These are phyloP conservation scores for Phlyctochytrium arcticum DNA, from an alignment of 192 early-diverging fungal genomes.

Conservation along the genomic window DNA sequence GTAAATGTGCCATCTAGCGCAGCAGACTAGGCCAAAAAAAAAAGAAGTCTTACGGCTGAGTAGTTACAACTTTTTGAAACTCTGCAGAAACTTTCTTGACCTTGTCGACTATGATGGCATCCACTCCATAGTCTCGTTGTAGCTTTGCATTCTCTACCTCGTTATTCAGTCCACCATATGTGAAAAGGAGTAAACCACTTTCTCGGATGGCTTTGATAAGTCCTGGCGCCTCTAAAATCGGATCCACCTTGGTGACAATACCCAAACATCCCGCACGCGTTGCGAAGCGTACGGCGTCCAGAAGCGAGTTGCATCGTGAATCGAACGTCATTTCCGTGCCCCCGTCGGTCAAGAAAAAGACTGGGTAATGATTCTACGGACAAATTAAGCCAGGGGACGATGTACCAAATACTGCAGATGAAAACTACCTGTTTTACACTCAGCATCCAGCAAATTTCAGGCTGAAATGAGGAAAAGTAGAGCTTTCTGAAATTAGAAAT, in stretches of 20 bases:
- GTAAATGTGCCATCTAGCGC: too few species aligned
- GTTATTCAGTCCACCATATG: constrained; percentile 82
- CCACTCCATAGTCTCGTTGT: constrained; percentile 77
- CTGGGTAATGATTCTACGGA: constrained; percentile 67
- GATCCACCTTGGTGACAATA: constrained; percentile 69
- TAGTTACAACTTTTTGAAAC: background rate
- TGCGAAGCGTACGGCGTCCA: constrained; percentile 74
- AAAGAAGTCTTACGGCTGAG: too few species aligned
- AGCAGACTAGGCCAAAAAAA: too few species aligned
- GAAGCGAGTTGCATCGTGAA: constrained; percentile 73
- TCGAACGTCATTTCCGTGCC: constrained; percentile 73
- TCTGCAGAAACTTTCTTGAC: constrained; percentile 13
- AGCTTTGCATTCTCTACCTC: constrained; percentile 61
- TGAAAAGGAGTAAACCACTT: constrained; percentile 66
- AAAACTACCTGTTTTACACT: constrained; percentile 72
- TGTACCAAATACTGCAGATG: background rate
- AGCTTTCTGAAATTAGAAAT: constrained; percentile 63
- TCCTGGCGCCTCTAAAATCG: constrained; percentile 71
- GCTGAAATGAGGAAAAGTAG: constrained; percentile 91
- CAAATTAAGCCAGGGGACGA: background rate
- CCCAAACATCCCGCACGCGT: constrained; percentile 69
- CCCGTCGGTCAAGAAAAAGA: constrained; percentile 89
- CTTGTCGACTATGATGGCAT: constrained; percentile 78
- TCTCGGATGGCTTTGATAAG: constrained; percentile 69
- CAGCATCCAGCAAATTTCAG: constrained; percentile 78